A percentile compares a stretch with the other conserved stretches of the same genome.
phyloP scores from a whole-genome alignment of 257 asterid genomes.

The Solanum rostratum region DNA sequence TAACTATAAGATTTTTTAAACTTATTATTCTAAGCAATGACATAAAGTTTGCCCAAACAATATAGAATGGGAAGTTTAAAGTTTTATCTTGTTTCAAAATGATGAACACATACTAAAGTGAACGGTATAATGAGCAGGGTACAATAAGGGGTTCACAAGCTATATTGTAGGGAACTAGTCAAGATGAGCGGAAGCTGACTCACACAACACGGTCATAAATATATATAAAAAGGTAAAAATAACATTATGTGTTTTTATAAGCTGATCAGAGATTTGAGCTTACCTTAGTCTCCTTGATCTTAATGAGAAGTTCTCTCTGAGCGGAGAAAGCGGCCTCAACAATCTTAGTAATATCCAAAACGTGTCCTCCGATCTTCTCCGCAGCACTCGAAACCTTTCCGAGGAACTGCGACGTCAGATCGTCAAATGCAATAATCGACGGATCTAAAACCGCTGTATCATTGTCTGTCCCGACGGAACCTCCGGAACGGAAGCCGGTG shows the following conservation, averaged over 20 bases:
- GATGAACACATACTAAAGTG: neutral
- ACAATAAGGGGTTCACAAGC: neutral
- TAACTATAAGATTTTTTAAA: neutral
- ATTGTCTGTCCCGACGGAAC: constrained; percentile 24
- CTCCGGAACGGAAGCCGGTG: constrained; percentile 23
- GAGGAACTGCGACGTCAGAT: constrained; percentile 51
- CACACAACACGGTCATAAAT: too few species aligned
- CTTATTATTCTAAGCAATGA: neutral
- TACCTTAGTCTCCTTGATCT: constrained; percentile 67
- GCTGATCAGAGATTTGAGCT: neutral
- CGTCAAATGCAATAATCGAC: constrained; percentile 66
- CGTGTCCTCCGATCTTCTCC: constrained; percentile 83
- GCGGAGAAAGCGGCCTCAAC: constrained; percentile 55
- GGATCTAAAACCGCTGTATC: constrained; percentile 63
- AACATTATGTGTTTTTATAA: too few species aligned
- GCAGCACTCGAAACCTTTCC: constrained; percentile 49
- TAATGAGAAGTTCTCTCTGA: constrained; percentile 72
- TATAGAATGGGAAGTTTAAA: neutral
- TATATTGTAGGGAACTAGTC: neutral
- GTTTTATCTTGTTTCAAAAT: neutral
- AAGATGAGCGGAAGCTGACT: too few species aligned
- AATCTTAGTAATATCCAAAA: constrained; percentile 53
- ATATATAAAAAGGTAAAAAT: too few species aligned
- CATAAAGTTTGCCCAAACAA: neutral
- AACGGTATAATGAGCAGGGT: neutral